Percentiles rank a stretch among this genome's conserved stretches.
Evolutionary conservation across 1,284 basidiomycete genomes (phyloP).

Genomic region (Porogramme epimiltina): DNA sequence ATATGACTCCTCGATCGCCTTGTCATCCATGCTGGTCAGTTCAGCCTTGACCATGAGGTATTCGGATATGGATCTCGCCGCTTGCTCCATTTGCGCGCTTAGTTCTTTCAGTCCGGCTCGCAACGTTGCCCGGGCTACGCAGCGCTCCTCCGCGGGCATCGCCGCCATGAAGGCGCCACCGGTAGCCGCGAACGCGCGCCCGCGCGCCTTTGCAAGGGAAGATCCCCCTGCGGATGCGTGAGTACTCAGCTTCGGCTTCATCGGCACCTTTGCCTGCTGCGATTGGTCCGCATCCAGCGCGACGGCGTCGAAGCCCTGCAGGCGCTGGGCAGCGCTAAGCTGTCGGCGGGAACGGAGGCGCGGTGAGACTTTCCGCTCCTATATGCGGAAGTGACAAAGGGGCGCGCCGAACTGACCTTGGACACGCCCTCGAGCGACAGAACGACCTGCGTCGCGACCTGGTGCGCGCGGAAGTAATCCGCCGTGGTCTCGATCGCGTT

Average conservation of each 20-base stretch:
- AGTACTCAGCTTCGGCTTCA: background rate
- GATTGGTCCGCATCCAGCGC: slow-evolving; percentile 14
- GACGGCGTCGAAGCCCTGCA: slow-evolving; percentile 16
- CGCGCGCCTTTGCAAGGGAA: slow-evolving; percentile 7
- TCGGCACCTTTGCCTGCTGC: slow-evolving; percentile 7
- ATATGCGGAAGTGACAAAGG: background rate
- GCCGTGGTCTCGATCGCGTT: slow-evolving; percentile 47
- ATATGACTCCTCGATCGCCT: slow-evolving; percentile 7
- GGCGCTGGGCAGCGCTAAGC: slow-evolving; percentile 10
- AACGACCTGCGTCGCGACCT: slow-evolving; percentile 37
- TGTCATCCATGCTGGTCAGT: slow-evolving; percentile 4
- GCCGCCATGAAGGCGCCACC: slow-evolving; percentile 14
- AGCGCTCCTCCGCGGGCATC: slow-evolving; percentile 15
- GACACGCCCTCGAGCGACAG: slow-evolving; percentile 40
- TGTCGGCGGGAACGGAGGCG: slow-evolving; percentile 1
- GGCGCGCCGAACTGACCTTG: slow-evolving; percentile 4
- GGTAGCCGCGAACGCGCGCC: slow-evolving; percentile 6
- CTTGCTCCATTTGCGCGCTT: slow-evolving; percentile 5
- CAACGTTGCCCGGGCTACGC: slow-evolving; percentile 12
- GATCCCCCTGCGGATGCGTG: background rate
- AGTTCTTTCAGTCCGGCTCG: slow-evolving; percentile 2
- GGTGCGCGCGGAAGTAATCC: slow-evolving; percentile 45
- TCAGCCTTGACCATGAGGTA: slow-evolving; percentile 15
- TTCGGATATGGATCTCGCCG: slow-evolving; percentile 9
- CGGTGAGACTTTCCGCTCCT: background rate